Conservation (phyloP, 345 rosid genomes). For the Laguncularia racemosa region DNA sequence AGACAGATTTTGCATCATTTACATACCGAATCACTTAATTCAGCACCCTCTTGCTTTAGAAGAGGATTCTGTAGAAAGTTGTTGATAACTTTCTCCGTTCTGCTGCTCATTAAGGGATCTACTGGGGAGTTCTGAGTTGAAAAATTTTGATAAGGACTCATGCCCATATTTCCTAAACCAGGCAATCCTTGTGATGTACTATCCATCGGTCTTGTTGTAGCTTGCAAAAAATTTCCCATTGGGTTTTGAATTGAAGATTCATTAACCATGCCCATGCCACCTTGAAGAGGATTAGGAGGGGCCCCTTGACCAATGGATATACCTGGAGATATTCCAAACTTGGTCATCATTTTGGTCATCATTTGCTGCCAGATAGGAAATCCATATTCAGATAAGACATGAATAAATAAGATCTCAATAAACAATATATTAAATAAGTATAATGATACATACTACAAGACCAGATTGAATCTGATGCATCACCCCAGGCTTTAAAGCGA, state of each 20-base stretch:
- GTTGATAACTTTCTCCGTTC: slow-evolving; percentile 71
- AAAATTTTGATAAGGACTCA: slow-evolving; percentile 18
- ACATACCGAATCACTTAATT: slow-evolving; percentile 39
- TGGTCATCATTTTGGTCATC: slow-evolving; percentile 47
- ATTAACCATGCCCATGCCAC: slow-evolving; percentile 24
- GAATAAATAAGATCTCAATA: slow-evolving; percentile 9
- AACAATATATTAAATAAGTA: slow-evolving; percentile 1
- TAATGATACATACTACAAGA: slow-evolving; percentile 36
- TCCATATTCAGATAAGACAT: slow-evolving; percentile 21
- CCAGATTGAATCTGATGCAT: slow-evolving; percentile 58
- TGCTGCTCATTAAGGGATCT: slow-evolving; percentile 42
- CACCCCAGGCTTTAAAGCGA: slow-evolving; percentile 81
- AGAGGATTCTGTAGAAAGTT: slow-evolving; percentile 60
- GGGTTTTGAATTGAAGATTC: slow-evolving; percentile 32
- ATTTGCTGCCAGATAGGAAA: slow-evolving; percentile 31
- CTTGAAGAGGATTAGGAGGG: slow-evolving; percentile 34
- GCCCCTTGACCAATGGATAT: slow-evolving; percentile 28
- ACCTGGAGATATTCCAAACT: slow-evolving; percentile 47
- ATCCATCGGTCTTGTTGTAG: slow-evolving; percentile 27
- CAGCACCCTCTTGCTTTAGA: slow-evolving; percentile 42
- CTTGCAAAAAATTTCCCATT: slow-evolving; percentile 29
- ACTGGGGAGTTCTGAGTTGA: slow-evolving; percentile 13
- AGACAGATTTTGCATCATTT: background rate
- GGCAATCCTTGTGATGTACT: slow-evolving; percentile 23
- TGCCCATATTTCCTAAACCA: slow-evolving; percentile 19